Evolutionary conservation across 1,284 basidiomycete genomes (phyloP).

Genomic region (Pseudozyma flocculosa): DNA sequence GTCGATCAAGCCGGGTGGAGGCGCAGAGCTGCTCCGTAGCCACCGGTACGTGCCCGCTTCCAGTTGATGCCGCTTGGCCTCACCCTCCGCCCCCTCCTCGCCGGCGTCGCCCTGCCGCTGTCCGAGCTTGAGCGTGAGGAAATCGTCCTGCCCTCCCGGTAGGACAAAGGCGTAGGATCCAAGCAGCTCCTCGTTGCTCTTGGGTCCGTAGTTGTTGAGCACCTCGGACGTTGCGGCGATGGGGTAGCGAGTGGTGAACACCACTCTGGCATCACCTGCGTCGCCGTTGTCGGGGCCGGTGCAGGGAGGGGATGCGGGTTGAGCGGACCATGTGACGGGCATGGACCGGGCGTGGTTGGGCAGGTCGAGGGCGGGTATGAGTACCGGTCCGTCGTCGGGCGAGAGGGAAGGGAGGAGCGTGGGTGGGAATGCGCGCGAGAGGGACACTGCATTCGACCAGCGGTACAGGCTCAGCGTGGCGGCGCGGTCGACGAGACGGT

Average conservation of each 20-base stretch:
- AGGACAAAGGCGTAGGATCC: conserved; percentile 47
- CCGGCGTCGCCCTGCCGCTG: not conserved
- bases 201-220: conserved; percentile 56
- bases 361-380: conserved; percentile 49
- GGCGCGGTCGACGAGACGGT: too few species aligned
- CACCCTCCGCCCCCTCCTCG: not conserved
- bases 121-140: conserved; percentile 32
- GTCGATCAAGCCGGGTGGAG: not conserved
- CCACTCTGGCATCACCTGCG: not conserved
- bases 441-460: conserved; percentile 40
- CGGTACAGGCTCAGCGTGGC: conserved; percentile 29
- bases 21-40: not conserved
- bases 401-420: conserved; percentile 13
- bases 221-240: conserved; percentile 31
- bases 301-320: not conserved
- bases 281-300: not conserved
- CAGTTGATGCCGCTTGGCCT: conserved; percentile 25
- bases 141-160: conserved; percentile 28
- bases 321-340: conserved; percentile 43
- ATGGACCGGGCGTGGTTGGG: conserved; percentile 47
- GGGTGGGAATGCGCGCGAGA: conserved; percentile 49
- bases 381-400: conserved; percentile 24
- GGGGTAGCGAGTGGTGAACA: conserved; percentile 7
- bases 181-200: conserved; percentile 53
- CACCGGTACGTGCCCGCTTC: not conserved